Conservation (phyloP, 2,329 filamentous ascomycete species). For the Exophiala calicioides region DNA sequence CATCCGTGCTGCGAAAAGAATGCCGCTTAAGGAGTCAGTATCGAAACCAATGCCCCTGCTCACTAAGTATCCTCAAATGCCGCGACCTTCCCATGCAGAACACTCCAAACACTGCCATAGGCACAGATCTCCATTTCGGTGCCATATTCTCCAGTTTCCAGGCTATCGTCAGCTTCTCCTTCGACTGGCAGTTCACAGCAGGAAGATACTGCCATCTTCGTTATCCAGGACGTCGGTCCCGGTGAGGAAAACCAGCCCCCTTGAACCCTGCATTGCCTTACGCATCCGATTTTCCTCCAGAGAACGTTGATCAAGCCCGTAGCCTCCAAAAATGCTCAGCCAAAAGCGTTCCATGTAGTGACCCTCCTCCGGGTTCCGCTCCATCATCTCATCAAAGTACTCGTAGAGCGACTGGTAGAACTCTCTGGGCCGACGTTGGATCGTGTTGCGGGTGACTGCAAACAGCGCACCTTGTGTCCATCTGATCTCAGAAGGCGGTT, state of each 20-base stretch:
- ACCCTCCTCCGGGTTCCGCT: conserved; percentile 28
- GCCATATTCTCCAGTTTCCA: no score
- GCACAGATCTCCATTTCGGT: no score
- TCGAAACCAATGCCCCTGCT: no score
- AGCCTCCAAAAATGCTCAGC: conserved; percentile 15
- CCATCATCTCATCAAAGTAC: conserved; percentile 20
- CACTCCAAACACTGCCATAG: no score
- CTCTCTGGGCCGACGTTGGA: conserved; percentile 19
- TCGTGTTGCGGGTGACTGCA: conserved; percentile 21
- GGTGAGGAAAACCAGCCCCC: no score
- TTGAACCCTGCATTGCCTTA: not conserved
- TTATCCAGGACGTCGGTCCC: no score
- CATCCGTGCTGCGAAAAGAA: no score
- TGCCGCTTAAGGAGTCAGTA: no score
- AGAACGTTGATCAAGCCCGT: not conserved
- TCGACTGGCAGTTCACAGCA: not conserved
- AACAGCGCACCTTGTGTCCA: conserved; percentile 28
- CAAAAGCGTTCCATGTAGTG: conserved; percentile 30
- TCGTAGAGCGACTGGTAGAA: conserved; percentile 19
- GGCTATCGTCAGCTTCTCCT: no score
- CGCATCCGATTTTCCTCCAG: not conserved
- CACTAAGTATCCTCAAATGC: no score
- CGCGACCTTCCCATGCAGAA: no score
- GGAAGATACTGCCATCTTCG: not conserved
- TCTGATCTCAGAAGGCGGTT: conserved; percentile 13